These are phyloP conservation scores for Tulasnella sp. DNA, from an alignment of 768 basidiomycete genomes.

Conservation along the genomic window DNA sequence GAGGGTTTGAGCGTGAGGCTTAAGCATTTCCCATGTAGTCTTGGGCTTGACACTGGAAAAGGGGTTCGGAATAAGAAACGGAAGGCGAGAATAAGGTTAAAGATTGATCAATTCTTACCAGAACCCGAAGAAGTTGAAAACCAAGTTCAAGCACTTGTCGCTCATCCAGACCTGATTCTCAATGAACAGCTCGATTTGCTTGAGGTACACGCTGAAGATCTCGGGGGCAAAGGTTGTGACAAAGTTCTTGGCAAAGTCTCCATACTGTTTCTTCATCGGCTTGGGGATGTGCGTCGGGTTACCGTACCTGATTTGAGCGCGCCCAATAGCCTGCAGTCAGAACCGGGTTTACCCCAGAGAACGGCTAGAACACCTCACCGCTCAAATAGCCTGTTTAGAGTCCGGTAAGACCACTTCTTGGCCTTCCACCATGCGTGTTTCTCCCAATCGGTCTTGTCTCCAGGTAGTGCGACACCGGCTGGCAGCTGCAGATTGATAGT, in stretches of 20 bases:
- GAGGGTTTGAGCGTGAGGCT: slow-evolving; percentile 74
- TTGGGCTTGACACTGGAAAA: slow-evolving; percentile 79
- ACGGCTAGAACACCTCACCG: slow-evolving; percentile 36
- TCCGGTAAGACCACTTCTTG: slow-evolving; percentile 91
- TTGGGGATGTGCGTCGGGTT: slow-evolving; percentile 82
- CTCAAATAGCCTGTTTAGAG: slow-evolving; percentile 73
- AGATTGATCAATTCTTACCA: too few relatives aligned
- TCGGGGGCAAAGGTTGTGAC: slow-evolving; percentile 76
- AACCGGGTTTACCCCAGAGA: too few relatives aligned
- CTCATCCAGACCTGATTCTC: slow-evolving; percentile 71
- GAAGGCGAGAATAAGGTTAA: too few relatives aligned
- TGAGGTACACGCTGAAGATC: slow-evolving; percentile 75
- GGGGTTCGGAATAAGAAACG: too few relatives aligned
- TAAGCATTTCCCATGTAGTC: slow-evolving; percentile 82
- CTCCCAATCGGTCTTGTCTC: slow-evolving; percentile 71
- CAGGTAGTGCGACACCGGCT: slow-evolving; percentile 53
- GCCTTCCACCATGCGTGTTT: slow-evolving; percentile 83
- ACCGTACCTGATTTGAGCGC: slow-evolving; percentile 53
- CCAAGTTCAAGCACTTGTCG: slow-evolving; percentile 77
- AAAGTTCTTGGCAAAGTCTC: slow-evolving; percentile 70
- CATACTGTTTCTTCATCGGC: slow-evolving; percentile 64
- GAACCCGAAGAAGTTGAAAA: slow-evolving; percentile 81
- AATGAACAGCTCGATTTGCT: slow-evolving; percentile 66
- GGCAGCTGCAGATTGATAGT: slow-evolving; percentile 72
- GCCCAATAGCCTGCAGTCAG: too few relatives aligned